Evolutionary conservation across 179 eudicot genomes (phyloP).

Genomic region (Vitellaria paradoxa): DNA sequence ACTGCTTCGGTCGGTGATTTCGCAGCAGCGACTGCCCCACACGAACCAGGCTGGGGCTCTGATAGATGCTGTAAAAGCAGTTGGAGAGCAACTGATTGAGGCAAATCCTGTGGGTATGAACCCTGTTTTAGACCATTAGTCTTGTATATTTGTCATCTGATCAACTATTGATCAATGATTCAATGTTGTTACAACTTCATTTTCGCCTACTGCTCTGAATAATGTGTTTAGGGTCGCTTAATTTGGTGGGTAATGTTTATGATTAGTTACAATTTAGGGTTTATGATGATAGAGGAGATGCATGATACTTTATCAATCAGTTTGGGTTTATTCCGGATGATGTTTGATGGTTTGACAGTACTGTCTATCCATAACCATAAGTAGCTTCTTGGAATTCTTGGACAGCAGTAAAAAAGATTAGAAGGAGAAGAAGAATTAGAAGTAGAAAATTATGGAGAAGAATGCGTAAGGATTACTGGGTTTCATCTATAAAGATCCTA

Average conservation of each 20-base stretch:
- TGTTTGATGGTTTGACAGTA: background rate
- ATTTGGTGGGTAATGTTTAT: background rate
- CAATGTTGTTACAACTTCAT: background rate
- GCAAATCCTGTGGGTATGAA: conserved; percentile 89
- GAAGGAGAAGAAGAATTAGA: background rate
- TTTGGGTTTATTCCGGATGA: background rate
- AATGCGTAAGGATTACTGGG: background rate
- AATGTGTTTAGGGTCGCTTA: background rate
- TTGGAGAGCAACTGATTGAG: conserved; percentile 78
- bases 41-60: conserved; percentile 80
- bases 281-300: background rate
- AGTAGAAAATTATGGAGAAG: background rate
- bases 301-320: background rate
- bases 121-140: background rate
- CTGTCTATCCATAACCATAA: background rate
- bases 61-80: conserved; percentile 66
- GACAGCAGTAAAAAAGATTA: background rate
- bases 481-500: background rate
- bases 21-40: conserved; percentile 74
- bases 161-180: background rate
- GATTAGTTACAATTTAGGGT: background rate
- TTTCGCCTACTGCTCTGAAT: background rate
- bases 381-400: background rate
- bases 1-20: conserved; percentile 79
- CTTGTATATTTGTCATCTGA: background rate